These are phyloP conservation scores for Xerocomus subilludens DNA, from an alignment of 1,284 basidiomycete species.

Conservation along the genomic window DNA sequence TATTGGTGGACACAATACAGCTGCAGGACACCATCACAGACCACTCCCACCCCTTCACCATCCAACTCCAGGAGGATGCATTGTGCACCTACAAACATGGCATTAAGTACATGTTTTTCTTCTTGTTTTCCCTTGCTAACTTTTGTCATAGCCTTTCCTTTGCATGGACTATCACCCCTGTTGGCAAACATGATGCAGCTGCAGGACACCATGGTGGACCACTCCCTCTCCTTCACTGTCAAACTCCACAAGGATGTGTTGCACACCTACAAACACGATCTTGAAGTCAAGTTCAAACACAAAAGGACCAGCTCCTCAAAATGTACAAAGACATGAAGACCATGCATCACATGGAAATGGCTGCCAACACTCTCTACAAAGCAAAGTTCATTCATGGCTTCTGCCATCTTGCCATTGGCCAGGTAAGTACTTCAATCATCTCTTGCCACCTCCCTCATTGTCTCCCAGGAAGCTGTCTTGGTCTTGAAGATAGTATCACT, in stretches of 20 bases:
- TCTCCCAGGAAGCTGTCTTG: constrained; percentile 90
- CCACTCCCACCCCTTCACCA: constrained; percentile 76
- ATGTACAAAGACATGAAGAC: constrained; percentile 95
- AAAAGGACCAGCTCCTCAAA: constrained; percentile 85
- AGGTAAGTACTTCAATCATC: constrained; percentile 62
- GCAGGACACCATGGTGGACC: constrained; percentile 62
- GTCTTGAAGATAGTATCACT: constrained; percentile 89
- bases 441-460: constrained; percentile 3
- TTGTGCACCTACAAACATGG: constrained; percentile 89
- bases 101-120: constrained; percentile 51
- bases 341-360: constrained; percentile 98
- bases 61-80: constrained; percentile 89
- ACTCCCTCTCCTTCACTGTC: constrained; percentile 79
- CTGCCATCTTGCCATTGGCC: constrained; percentile 98
- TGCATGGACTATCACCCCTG: constrained; percentile 70
- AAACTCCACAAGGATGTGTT: constrained; percentile 93
- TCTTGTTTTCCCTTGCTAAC: background rate
- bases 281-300: constrained; percentile 88
- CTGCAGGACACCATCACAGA: constrained; percentile 65
- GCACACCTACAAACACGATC: constrained; percentile 82
- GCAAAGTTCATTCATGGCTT: constrained; percentile 96
- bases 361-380: constrained; percentile 92
- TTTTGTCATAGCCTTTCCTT: constrained; percentile 53
- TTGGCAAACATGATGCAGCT: constrained; percentile 76
- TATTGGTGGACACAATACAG: constrained; percentile 74